These are phyloP conservation scores for Lactarius tabidus DNA, from an alignment of 768 basidiomycete genomes.

Conservation along the genomic window DNA sequence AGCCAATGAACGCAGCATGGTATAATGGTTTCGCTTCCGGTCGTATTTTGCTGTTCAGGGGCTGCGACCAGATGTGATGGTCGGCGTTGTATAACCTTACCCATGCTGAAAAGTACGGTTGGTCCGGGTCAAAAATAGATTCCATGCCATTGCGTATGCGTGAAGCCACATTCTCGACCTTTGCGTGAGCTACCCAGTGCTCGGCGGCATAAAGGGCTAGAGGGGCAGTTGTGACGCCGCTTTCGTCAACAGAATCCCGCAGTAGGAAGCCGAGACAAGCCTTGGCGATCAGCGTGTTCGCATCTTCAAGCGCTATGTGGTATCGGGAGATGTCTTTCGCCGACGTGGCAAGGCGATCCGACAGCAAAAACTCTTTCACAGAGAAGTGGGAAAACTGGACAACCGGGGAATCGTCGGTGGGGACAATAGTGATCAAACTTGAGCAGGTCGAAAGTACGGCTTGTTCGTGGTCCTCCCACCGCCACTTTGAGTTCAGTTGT, in stretches of 20 bases:
- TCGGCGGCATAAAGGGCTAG: not conserved
- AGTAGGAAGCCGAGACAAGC: not conserved
- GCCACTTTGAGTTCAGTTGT: not conserved
- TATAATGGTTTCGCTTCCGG: not conserved
- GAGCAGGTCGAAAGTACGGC: not conserved
- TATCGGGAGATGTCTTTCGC: not conserved
- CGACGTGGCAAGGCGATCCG: not conserved
- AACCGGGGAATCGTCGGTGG: not conserved
- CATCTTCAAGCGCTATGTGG: not conserved
- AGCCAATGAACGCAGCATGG: not conserved
- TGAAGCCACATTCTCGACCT: not conserved
- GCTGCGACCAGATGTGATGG: no score
- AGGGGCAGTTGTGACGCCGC: not conserved
- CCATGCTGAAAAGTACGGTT: not conserved
- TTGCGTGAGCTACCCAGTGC: not conserved
- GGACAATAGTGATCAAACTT: not conserved
- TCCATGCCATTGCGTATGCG: not conserved
- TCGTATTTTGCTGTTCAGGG: not conserved
- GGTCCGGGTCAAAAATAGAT: not conserved
- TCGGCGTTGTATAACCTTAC: not conserved
- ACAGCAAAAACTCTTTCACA: not conserved
- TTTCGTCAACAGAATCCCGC: not conserved
- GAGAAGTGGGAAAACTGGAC: not conserved
- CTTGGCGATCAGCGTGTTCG: not conserved
- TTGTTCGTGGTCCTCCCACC: not conserved